Base-by-base conservation (phyloP, 257 asterid genomes). In the Salvia hispanica region DNA sequence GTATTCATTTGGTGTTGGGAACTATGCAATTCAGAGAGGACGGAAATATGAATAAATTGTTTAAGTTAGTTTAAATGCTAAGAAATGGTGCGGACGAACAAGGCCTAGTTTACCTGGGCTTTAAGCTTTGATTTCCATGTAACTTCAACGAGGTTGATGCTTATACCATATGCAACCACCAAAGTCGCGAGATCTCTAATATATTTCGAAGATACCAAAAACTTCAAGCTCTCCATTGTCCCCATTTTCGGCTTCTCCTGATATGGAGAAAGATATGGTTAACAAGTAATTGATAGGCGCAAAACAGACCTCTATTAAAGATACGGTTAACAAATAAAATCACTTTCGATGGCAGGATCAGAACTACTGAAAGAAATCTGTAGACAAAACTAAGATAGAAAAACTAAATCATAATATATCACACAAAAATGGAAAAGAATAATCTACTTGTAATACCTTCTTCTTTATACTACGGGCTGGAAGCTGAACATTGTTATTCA, bases 61-160 rank as follows among this genome's bases (percentile, higher is more conserved):
- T 44, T 0, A 58, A 58, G 15, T 14, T 36, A 6, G 33, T 50
- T 18, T 11, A 11, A 46, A 33, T 18, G 21, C 1, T 3, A 46
- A 44, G 9, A 37, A 51, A 34, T 21, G 36, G 67, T 44, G 15
- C 51, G 31, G 31, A 25, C 31, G 50, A 0, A 40, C 45, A 6
- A 44, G 61, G 55, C n/a, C 34, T 16, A 33, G 55, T 61, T 63
- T 34, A 51, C 98, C 98, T 92, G 97, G 69, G 98, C 98, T 80
- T 92, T 92, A 79, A 91, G 99, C 85, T 94, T 94, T 1, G 99
- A 94, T 75, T 94, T 94, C 99, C 99, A 94, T 9, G 99, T 94
- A 60, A 94, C 99, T 81, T 94, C 99, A 0, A 94, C 99, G 34
- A 94, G 96, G 82, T 94, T 94, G 74, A 94, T 94, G 82, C 98